These are phyloP conservation scores for Polyporus tsugae DNA, from an alignment of 1,284 basidiomycete genomes.

Conservation along the genomic window DNA sequence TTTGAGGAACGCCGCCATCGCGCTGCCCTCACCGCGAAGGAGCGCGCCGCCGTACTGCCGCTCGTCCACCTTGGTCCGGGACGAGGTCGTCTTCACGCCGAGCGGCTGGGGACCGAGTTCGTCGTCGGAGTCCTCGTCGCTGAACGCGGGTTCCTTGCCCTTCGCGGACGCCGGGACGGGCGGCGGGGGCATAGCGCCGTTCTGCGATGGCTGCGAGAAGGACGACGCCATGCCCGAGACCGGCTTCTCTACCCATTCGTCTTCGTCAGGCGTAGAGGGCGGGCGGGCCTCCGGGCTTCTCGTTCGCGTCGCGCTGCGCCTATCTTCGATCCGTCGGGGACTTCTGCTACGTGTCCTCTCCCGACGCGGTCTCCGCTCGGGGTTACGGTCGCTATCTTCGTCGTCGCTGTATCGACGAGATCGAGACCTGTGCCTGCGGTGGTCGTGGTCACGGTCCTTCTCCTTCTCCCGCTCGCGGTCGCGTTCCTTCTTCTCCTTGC, in stretches of 20 bases:
- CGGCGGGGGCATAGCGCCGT: constrained; percentile 30
- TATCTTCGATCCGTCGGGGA: constrained; percentile 30
- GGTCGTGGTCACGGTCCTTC: constrained; percentile 45
- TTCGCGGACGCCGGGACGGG: constrained; percentile 18
- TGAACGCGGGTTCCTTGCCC: constrained; percentile 14
- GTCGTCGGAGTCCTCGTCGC: constrained; percentile 54
- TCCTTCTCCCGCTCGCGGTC: constrained; percentile 49
- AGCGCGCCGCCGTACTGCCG: constrained; percentile 87
- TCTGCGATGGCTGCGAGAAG: constrained; percentile 37
- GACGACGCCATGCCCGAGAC: constrained; percentile 37
- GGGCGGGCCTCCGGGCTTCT: constrained; percentile 41
- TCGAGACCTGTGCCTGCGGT: constrained; percentile 36
- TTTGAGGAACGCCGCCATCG: constrained; percentile 95
- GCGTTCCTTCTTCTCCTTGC: constrained; percentile 55
- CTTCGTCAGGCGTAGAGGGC: constrained; percentile 52
- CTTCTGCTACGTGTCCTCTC: constrained; percentile 31
- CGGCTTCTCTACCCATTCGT: constrained; percentile 79
- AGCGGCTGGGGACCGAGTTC: constrained; percentile 69
- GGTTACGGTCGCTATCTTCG: constrained; percentile 49
- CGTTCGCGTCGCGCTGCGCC: constrained; percentile 39
- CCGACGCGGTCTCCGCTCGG: constrained; percentile 41
- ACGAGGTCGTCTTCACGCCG: constrained; percentile 43
- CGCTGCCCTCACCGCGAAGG: constrained; percentile 93
- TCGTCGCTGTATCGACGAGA: constrained; percentile 48
- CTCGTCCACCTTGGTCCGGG: constrained; percentile 69